Evolutionary conservation across 1,284 basidiomycete species (phyloP), one percentile per base, ranked within the genome.

Genomic region (Abortiporus biennis): DNA sequence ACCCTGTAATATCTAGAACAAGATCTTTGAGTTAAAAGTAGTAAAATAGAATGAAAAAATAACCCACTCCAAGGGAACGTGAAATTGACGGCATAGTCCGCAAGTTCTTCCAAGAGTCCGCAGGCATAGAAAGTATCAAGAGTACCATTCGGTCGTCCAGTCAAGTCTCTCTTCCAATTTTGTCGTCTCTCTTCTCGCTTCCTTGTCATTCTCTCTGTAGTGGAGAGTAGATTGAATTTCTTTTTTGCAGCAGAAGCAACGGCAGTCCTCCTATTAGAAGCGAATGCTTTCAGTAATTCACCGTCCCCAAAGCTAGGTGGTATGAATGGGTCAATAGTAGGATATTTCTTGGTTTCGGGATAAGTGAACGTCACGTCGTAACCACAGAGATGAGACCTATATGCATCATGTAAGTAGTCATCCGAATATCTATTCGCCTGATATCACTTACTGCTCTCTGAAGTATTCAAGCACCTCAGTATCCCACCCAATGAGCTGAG

Each of bases 401-500:
- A 38, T 31, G 27, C n/a, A n/a, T 29, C 9, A 8, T n/a, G n/a
- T n/a, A n/a, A n/a, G n/a, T n/a, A 29, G 27, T 29, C 27, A 29
- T n/a, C 8, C n/a, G 27, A n/a, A n/a, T 9, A 9, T 8, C 27
- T 29, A n/a, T 29, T 8, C 8, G n/a, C 8, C 27, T 40, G 34
- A 34, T 4, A 6, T n/a, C 16, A 68, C 77, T 45, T 49, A 83
- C 82, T 84, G 80, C 50, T 75, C 65, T 50, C 71, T 69, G 61
- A 86, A 85, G 54, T 82, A 82, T 42, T 78, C 66, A 52, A 74
- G 78, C 2, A 83, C 78, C 6, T 74, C 71, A 20, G 67, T 61
- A 49, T 86, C 77, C 52, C 84, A 87, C 19, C 73, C 77, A 36
- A 86, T 83, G 22, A 87, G 61, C 58, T 85, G 83, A 1, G 84